Conservation (phyloP, 1,284 basidiomycete genomes). For the Xerocomus amazonicus region DNA sequence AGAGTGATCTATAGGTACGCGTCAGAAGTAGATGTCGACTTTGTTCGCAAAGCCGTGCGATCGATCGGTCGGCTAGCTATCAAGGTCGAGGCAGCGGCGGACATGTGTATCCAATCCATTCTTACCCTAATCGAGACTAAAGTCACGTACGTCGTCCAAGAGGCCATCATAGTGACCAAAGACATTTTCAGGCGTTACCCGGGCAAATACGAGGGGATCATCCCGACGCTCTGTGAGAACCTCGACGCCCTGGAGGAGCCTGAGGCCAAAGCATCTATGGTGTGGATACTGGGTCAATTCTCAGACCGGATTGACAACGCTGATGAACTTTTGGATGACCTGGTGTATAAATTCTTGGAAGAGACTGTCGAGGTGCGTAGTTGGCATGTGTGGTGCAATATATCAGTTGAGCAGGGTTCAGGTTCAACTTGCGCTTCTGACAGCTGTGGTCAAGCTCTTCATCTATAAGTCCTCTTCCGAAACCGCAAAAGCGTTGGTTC, state of each 20-base stretch:
- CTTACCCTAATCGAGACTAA: conserved; percentile 90
- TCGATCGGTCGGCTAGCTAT: conserved; percentile 96
- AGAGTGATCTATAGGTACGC: conserved; percentile 68
- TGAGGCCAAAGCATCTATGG: conserved; percentile 94
- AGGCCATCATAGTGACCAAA: conserved; percentile 96
- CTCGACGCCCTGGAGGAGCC: conserved; percentile 92
- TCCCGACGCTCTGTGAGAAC: conserved; percentile 89
- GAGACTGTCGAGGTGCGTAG: conserved; percentile 81
- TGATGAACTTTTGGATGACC: conserved; percentile 91
- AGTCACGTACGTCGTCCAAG: conserved; percentile 96
- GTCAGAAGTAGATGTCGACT: conserved; percentile 97
- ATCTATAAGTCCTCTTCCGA: conserved; percentile 87
- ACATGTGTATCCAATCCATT: conserved; percentile 86
- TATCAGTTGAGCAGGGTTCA: conserved; percentile 31
- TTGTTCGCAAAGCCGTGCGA: conserved; percentile 95
- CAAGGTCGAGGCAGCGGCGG: conserved; percentile 90
- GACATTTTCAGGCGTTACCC: conserved; percentile 98
- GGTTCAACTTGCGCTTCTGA: conserved; percentile 95
- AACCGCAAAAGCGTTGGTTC: conserved; percentile 85
- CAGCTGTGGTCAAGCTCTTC: conserved; percentile 96
- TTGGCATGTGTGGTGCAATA: background rate
- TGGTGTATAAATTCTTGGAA: conserved; percentile 89
- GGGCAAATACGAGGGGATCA: conserved; percentile 93
- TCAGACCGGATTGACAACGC: conserved; percentile 95
- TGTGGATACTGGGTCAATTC: conserved; percentile 99